Conservation (phyloP, 2,329 filamentous ascomycete genomes). For the Blastomyces silverae region DNA sequence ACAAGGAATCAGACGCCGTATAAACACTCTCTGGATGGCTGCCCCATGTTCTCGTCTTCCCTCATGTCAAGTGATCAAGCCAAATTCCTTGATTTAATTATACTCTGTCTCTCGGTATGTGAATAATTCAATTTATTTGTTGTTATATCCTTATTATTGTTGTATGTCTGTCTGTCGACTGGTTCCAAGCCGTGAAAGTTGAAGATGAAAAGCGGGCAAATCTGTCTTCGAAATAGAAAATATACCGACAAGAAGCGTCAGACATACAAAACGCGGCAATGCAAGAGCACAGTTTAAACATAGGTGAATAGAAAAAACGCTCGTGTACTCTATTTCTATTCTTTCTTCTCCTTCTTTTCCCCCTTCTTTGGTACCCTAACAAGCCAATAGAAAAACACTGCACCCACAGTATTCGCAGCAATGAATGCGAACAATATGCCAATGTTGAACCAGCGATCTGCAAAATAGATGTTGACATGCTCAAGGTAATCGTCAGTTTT, state of each 20-base stretch:
- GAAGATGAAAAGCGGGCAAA: no score
- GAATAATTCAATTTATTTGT: no score
- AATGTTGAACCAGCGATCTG: constrained; percentile 60
- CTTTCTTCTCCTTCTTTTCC: constrained; percentile 20
- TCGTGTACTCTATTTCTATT: constrained; percentile 14
- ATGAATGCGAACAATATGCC: constrained; percentile 64
- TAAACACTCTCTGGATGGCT: no score
- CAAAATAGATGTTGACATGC: constrained; percentile 38
- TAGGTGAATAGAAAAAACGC: neutral
- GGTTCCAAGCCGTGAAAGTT: no score
- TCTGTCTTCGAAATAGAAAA: no score
- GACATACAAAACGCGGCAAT: neutral
- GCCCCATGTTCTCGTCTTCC: no score
- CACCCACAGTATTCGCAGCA: constrained; percentile 54
- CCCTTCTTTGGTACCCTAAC: constrained; percentile 48
- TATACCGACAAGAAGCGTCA: neutral
- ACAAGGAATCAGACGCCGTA: no score
- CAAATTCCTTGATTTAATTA: no score
- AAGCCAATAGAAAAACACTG: constrained; percentile 57
- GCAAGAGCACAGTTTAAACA: neutral
- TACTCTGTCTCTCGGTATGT: no score
- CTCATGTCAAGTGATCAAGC: no score
- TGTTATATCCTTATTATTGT: no score
- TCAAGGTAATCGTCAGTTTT: constrained; percentile 46
- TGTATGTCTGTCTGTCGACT: no score